Conservation (phyloP, 805 yeast species). For the Metschnikowia santaceciliae region DNA sequence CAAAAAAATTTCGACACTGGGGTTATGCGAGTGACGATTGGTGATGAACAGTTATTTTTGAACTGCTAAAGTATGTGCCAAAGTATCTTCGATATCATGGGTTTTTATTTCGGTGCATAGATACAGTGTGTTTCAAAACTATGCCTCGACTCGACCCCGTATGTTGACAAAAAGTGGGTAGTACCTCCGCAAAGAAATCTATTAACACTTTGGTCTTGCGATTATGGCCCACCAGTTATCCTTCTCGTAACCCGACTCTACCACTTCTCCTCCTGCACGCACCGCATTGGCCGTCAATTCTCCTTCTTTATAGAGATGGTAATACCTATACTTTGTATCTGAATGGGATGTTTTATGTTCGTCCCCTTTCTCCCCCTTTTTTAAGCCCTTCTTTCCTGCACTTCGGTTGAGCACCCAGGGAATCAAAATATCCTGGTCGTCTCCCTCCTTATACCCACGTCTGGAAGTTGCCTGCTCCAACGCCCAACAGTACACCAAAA, state of each 20-base stretch:
- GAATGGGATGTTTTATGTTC: conserved; percentile 17
- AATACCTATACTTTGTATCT: conserved; percentile 74
- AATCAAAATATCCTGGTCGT: conserved; percentile 88
- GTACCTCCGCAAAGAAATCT: too few relatives aligned
- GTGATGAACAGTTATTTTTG: too few relatives aligned
- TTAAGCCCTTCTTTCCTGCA: conserved; percentile 28
- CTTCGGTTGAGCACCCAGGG: conserved; percentile 84
- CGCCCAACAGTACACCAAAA: conserved; percentile 94
- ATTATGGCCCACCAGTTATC: conserved; percentile 85
- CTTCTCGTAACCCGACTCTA: conserved; percentile 78
- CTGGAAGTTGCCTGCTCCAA: conserved; percentile 84
- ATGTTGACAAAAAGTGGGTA: too few relatives aligned
- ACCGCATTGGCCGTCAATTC: conserved; percentile 71
- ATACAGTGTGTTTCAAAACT: too few relatives aligned
- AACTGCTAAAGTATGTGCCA: too few relatives aligned
- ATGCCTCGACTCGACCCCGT: too few relatives aligned
- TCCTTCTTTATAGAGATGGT: conserved; percentile 81
- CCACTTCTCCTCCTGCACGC: conserved; percentile 65
- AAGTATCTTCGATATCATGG: too few relatives aligned
- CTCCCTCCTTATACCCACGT: conserved; percentile 87
- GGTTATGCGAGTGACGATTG: too few relatives aligned
- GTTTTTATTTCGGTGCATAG: too few relatives aligned
- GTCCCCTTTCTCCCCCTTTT: background rate
- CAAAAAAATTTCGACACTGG: too few relatives aligned
- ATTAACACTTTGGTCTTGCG: conserved; percentile 1